phyloP scores from a whole-genome alignment of 345 rosid genomes.

The Eucalyptus regnans region DNA sequence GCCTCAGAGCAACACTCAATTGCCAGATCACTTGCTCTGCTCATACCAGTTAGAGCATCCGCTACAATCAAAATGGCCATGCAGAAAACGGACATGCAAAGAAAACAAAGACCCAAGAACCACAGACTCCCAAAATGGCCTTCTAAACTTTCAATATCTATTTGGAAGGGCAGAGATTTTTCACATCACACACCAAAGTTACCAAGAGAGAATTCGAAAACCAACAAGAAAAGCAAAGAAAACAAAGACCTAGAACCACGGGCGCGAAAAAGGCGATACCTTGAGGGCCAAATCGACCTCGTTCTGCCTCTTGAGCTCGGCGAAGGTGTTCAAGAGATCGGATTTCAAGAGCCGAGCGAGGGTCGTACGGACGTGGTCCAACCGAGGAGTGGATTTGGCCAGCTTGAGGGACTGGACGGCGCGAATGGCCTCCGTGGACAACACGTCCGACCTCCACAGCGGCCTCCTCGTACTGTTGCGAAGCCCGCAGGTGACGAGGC shows the following conservation, averaged over 20 bases:
- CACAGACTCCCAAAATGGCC: background rate
- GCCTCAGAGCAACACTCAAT: background rate
- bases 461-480: slow-evolving; percentile 19
- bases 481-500: slow-evolving; percentile 25
- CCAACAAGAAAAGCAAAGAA: background rate
- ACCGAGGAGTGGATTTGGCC: slow-evolving; percentile 25
- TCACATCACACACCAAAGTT: background rate
- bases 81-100: too few relatives aligned
- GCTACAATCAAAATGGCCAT: background rate
- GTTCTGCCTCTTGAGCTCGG: slow-evolving; percentile 34
- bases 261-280: background rate
- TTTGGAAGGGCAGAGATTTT: background rate
- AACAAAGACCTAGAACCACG: background rate
- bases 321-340: slow-evolving; percentile 32
- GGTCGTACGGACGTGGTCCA: slow-evolving; percentile 6
- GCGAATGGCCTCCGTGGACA: slow-evolving; percentile 44
- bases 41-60: background rate
- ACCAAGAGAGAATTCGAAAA: background rate
- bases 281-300: slow-evolving; percentile 33
- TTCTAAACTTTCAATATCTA: background rate
- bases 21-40: background rate
- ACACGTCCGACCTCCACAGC: slow-evolving; percentile 31
- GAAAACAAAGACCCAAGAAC: too few relatives aligned
- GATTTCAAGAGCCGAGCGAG: slow-evolving; percentile 42
- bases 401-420: slow-evolving; percentile 43